phyloP scores from a whole-genome alignment of 2,329 filamentous ascomycete species.

The Dactylellina cionopaga region DNA sequence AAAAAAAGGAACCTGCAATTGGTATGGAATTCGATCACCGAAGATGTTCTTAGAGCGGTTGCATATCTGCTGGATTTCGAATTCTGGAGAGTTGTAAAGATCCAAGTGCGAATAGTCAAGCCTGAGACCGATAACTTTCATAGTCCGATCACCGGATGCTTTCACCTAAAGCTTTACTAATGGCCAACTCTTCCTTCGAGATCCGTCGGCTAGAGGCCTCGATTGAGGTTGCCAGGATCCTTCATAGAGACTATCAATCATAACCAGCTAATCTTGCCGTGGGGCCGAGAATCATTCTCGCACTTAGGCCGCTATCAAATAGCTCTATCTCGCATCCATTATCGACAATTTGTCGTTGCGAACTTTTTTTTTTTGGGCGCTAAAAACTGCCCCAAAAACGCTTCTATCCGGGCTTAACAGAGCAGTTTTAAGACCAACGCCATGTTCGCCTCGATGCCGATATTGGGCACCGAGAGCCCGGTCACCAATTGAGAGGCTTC shows the following conservation, averaged over 20 bases:
- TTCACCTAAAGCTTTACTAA: neutral
- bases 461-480: conserved; percentile 21
- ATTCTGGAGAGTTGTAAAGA: conserved; percentile 19
- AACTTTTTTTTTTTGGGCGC: conserved; percentile 8
- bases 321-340: neutral
- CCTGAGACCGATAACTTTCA: neutral
- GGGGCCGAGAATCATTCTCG: conserved; percentile 31
- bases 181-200: neutral
- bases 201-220: conserved; percentile 38
- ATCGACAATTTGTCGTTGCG: too few species aligned
- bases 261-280: conserved; percentile 26
- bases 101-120: conserved; percentile 11
- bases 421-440: neutral
- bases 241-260: conserved; percentile 31
- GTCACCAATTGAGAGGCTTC: conserved; percentile 45
- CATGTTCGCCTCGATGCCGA: conserved; percentile 51
- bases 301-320: conserved; percentile 20
- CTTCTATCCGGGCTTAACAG: neutral
- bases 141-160: neutral
- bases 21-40: conserved; percentile 52
- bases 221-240: conserved; percentile 36
- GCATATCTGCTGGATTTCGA: conserved; percentile 44
- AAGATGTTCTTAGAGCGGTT: conserved; percentile 40
- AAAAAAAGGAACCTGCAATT: conserved; percentile 32
- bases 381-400: conserved; percentile 14